phyloP scores from a whole-genome alignment of 257 asterid species.

The Datura wrightii region DNA sequence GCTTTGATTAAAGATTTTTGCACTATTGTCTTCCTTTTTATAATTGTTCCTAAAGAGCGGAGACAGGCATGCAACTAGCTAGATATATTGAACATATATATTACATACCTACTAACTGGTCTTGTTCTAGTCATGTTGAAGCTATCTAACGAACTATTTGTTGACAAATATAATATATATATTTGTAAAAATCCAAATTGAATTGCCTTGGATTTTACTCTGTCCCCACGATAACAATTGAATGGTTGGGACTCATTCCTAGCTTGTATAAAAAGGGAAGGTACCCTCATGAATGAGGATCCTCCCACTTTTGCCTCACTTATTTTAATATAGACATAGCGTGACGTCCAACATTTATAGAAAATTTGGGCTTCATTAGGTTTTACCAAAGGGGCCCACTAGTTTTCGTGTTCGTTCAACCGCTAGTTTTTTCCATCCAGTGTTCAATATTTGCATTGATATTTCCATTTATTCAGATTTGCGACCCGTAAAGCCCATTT shows the following conservation, averaged over 20 bases:
- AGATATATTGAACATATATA: not conserved
- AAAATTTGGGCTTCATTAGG: not conserved
- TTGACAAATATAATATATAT: not conserved
- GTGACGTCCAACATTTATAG: not conserved
- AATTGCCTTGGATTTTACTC: slow-evolving; percentile 40
- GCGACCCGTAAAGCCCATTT: not conserved
- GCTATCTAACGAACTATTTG: slow-evolving; percentile 30
- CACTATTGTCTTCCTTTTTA: not conserved
- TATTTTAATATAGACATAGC: not conserved
- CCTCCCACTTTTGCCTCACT: not conserved
- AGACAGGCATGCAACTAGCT: not conserved
- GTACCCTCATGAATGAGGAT: not conserved
- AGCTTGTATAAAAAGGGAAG: slow-evolving; percentile 36
- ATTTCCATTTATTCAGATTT: not conserved
- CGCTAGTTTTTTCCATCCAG: not conserved
- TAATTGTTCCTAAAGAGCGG: slow-evolving; percentile 7
- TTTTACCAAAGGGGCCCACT: not conserved
- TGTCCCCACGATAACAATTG: slow-evolving; percentile 37
- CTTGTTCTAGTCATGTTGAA: slow-evolving; percentile 31
- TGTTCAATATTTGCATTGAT: not conserved
- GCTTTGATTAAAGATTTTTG: not conserved
- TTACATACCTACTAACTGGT: not conserved
- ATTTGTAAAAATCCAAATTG: not conserved
- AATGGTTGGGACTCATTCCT: slow-evolving; percentile 26
- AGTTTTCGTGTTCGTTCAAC: not conserved